Conservation (phyloP, 176 grass and related monocot species). For the Coix lacrymajobi region DNA sequence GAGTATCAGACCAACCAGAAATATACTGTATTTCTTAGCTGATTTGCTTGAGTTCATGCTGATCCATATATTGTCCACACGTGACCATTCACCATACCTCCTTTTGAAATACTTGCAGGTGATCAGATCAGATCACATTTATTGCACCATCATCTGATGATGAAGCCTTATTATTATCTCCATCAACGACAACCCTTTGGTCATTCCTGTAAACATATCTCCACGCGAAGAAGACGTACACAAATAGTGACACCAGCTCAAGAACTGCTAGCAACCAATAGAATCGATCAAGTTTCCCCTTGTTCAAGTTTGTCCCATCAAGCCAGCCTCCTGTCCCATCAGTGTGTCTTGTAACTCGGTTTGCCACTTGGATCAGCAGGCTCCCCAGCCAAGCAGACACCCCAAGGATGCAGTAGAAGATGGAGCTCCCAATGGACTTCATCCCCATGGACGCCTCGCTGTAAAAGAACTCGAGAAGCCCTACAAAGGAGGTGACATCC, state of each 20-base stretch:
- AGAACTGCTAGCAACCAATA: slow-evolving; percentile 59
- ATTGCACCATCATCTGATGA: neutral
- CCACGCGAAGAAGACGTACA: slow-evolving; percentile 51
- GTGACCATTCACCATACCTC: neutral
- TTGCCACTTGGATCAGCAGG: slow-evolving; percentile 58
- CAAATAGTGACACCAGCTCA: slow-evolving; percentile 43
- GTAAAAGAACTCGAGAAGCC: slow-evolving; percentile 84
- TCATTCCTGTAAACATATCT: slow-evolving; percentile 62
- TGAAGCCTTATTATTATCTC: neutral
- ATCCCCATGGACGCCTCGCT: slow-evolving; percentile 70
- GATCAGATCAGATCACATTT: slow-evolving; percentile 14
- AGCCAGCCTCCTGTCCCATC: slow-evolving; percentile 50
- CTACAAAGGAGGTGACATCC: slow-evolving; percentile 88
- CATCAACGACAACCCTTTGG: slow-evolving; percentile 22
- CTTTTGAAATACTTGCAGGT: neutral
- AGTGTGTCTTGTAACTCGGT: slow-evolving; percentile 38
- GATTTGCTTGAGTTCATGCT: neutral
- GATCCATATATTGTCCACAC: neutral
- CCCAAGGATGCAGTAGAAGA: slow-evolving; percentile 78
- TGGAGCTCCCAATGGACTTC: slow-evolving; percentile 77
- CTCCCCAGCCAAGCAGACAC: slow-evolving; percentile 58
- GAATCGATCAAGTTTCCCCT: slow-evolving; percentile 60
- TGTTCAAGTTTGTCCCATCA: slow-evolving; percentile 66
- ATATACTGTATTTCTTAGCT: neutral
- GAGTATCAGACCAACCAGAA: neutral